Percentiles rank a stretch among this genome's conserved stretches.
phyloP scores from a whole-genome alignment of 2,329 filamentous ascomycete genomes.

The Cladosporium sp. region DNA sequence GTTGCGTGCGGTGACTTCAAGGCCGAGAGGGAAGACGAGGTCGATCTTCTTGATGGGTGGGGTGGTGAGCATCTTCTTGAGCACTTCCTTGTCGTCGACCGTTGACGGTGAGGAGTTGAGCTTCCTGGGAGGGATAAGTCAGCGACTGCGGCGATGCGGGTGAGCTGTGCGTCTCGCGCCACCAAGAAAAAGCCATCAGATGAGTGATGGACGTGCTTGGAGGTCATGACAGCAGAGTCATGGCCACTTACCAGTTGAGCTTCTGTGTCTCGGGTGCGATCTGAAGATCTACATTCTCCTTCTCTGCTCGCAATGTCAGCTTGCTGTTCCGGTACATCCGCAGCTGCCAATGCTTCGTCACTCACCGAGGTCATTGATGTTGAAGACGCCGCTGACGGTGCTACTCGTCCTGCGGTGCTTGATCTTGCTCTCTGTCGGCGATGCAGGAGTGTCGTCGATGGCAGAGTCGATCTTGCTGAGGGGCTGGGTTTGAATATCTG shows the following conservation, averaged over 20 bases:
- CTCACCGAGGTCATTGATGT: conserved; percentile 84
- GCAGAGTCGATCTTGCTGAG: conserved; percentile 90
- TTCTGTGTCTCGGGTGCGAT: conserved; percentile 82
- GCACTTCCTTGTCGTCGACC: conserved; percentile 78
- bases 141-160: conserved; percentile 15
- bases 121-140: conserved; percentile 63
- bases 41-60: conserved; percentile 94
- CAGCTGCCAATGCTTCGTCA: conserved; percentile 21
- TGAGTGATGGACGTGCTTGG: background rate
- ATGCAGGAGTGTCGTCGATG: conserved; percentile 70
- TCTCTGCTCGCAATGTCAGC: conserved; percentile 57
- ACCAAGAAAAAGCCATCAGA: background rate
- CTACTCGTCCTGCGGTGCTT: conserved; percentile 71
- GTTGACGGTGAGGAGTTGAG: conserved; percentile 80
- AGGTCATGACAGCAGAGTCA: background rate
- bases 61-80: conserved; percentile 76
- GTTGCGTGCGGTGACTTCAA: conserved; percentile 87
- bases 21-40: conserved; percentile 83
- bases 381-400: conserved; percentile 70
- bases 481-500: conserved; percentile 50
- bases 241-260: conserved; percentile 73
- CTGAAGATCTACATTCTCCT: conserved; percentile 68
- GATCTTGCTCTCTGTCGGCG: conserved; percentile 66
- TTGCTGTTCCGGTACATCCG: background rate
- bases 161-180: background rate